These are phyloP conservation scores for Hymenoscyphus linearis DNA, from an alignment of 2,329 filamentous ascomycete species.

Conservation along the genomic window DNA sequence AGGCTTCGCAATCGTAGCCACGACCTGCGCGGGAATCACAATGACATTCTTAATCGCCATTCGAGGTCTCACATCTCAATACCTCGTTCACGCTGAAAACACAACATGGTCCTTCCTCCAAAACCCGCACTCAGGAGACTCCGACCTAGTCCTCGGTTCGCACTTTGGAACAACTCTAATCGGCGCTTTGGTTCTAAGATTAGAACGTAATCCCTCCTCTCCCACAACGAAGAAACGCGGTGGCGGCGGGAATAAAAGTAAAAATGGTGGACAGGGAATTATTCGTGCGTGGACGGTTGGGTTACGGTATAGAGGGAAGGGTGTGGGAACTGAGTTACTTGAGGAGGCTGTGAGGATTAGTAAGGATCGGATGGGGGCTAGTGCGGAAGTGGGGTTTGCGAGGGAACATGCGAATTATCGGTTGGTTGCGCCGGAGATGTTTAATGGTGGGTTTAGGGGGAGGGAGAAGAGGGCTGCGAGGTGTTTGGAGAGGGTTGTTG, in stretches of 20 bases:
- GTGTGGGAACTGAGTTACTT: conserved; percentile 67
- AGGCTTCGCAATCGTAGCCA: conserved; percentile 51
- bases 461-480: conserved; percentile 53
- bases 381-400: conserved; percentile 66
- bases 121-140: conserved; percentile 34
- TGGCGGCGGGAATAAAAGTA: conserved; percentile 26
- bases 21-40: conserved; percentile 54
- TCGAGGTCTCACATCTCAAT: conserved; percentile 54
- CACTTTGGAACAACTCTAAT: conserved; percentile 65
- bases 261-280: conserved; percentile 58
- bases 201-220: conserved; percentile 41
- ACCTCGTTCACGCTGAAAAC: conserved; percentile 36
- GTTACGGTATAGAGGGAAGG: conserved; percentile 61
- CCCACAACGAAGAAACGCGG: conserved; percentile 14
- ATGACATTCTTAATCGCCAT: conserved; percentile 60
- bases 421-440: conserved; percentile 56
- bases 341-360: conserved; percentile 66
- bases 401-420: conserved; percentile 70
- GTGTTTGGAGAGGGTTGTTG: conserved; percentile 42
- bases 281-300: conserved; percentile 81
- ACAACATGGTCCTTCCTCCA: conserved; percentile 26
- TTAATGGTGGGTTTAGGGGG: conserved; percentile 55
- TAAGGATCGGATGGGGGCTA: conserved; percentile 62
- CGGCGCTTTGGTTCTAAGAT: conserved; percentile 63
- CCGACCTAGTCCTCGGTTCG: conserved; percentile 58